These are phyloP conservation scores for Mycena belliarum DNA, from an alignment of 768 basidiomycete species.

Conservation along the genomic window DNA sequence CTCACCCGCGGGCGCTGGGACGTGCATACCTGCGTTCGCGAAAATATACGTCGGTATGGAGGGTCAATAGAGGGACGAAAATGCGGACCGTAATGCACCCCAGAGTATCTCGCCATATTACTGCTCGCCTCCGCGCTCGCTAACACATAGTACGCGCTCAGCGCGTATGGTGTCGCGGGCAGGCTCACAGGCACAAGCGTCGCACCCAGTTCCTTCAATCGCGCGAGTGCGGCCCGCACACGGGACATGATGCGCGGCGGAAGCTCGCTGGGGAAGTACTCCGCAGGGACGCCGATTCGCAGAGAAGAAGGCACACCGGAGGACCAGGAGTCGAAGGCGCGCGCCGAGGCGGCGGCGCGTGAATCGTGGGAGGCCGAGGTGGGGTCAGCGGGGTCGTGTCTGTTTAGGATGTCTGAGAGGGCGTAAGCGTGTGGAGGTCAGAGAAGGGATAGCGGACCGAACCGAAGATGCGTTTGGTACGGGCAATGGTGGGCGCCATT, in stretches of 20 bases:
- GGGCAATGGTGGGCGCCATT: constrained; percentile 55
- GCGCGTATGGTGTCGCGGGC: constrained; percentile 64
- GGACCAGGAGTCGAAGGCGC: constrained; percentile 8
- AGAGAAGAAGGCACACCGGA: constrained; percentile 45
- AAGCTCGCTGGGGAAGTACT: constrained; percentile 80
- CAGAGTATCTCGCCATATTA: constrained; percentile 88
- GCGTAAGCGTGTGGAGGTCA: background rate
- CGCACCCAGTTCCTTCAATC: constrained; percentile 56
- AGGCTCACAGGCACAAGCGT: constrained; percentile 71
- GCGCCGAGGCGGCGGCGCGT: constrained; percentile 24
- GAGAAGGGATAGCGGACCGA: constrained; percentile 27
- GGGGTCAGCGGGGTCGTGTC: constrained; percentile 72
- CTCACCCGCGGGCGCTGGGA: constrained; percentile 40
- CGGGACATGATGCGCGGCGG: constrained; percentile 43
- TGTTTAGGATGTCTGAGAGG: constrained; percentile 14
- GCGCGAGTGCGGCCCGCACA: constrained; percentile 46
- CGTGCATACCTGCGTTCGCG: constrained; percentile 27
- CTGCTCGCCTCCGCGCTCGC: constrained; percentile 93
- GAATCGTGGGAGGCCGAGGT: constrained; percentile 58
- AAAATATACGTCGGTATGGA: too few species aligned
- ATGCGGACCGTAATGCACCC: constrained; percentile 72
- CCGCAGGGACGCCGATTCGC: constrained; percentile 76
- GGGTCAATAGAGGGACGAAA: too few species aligned
- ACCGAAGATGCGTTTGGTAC: constrained; percentile 66
- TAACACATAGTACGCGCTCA: constrained; percentile 96